Conservation (phyloP, 2,329 filamentous ascomycete species). For the Ophiobolus disseminans region DNA sequence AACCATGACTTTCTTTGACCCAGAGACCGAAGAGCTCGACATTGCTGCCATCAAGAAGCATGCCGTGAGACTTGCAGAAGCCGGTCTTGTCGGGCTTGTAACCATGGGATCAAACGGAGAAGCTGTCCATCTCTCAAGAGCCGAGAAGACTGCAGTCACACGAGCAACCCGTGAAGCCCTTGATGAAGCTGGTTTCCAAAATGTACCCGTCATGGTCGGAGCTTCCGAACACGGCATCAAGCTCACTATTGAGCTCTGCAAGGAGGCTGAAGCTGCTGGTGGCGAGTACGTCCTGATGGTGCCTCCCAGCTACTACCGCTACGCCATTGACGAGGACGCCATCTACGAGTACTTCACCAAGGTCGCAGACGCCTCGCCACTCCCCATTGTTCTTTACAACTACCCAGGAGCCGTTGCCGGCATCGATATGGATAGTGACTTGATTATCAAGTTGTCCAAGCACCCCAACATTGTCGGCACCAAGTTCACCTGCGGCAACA, state of each 20-base stretch:
- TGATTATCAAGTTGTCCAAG: conserved; percentile 78
- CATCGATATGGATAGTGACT: conserved; percentile 88
- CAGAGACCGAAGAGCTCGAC: conserved; percentile 83
- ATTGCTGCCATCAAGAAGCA: conserved; percentile 80
- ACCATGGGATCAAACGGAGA: conserved; percentile 92
- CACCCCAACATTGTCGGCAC: conserved; percentile 87
- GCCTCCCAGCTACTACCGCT: conserved; percentile 83
- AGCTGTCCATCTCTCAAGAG: conserved; percentile 80
- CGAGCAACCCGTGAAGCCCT: conserved; percentile 80
- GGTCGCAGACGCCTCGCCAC: conserved; percentile 76
- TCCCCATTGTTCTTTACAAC: conserved; percentile 88
- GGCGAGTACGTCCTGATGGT: conserved; percentile 82
- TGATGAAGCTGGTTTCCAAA: conserved; percentile 76
- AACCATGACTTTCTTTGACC: conserved; percentile 89
- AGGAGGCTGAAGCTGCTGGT: conserved; percentile 70
- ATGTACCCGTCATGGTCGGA: conserved; percentile 82
- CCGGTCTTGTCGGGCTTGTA: conserved; percentile 81
- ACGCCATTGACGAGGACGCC: conserved; percentile 75
- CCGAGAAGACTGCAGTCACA: conserved; percentile 78
- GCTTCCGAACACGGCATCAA: conserved; percentile 82
- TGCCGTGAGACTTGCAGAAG: conserved; percentile 76
- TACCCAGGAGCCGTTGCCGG: conserved; percentile 87
- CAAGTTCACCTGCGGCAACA: conserved; percentile 92
- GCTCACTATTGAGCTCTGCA: conserved; percentile 78
- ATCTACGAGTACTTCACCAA: conserved; percentile 75